A percentile compares a stretch with the other conserved stretches of the same genome.
phyloP scores from a whole-genome alignment of 2,329 filamentous ascomycete genomes.

The Tolypocladium amazonense region DNA sequence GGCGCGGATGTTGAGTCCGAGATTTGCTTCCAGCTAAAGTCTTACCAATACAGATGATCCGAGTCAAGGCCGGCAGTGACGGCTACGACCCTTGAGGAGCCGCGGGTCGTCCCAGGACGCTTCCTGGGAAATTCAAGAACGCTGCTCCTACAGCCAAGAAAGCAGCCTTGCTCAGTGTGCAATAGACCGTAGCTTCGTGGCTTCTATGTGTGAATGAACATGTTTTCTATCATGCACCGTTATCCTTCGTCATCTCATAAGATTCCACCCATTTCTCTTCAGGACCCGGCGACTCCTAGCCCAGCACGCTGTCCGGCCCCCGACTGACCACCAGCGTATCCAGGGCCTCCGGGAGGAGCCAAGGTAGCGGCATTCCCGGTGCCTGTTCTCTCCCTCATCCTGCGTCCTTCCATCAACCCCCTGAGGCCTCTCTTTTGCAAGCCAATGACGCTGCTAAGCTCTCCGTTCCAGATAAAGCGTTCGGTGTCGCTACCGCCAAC shows the following conservation, averaged over 20 bases:
- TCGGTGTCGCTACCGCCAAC: conserved; percentile 39
- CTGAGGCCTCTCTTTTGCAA: conserved; percentile 87
- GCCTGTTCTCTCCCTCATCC: conserved; percentile 64
- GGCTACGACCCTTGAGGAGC: neutral
- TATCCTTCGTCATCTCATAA: neutral
- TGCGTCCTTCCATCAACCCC: conserved; percentile 86
- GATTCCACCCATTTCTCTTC: neutral
- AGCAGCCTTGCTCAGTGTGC: neutral
- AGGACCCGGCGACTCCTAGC: conserved; percentile 41
- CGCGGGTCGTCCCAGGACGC: neutral
- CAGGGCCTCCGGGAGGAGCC: conserved; percentile 10
- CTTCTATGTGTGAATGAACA: neutral
- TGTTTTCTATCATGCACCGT: neutral
- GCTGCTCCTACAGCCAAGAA: neutral
- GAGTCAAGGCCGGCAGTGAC: neutral
- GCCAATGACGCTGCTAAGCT: conserved; percentile 84
- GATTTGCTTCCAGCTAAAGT: neutral
- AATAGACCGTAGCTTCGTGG: neutral
- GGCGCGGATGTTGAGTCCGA: neutral
- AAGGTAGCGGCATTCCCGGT: conserved; percentile 22
- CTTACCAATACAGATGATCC: neutral
- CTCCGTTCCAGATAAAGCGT: conserved; percentile 59
- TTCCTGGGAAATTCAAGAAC: neutral
- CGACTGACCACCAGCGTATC: conserved; percentile 8
- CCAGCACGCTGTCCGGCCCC: conserved; percentile 31